These are phyloP conservation scores for Fusarium floridanum DNA, from an alignment of 2,329 filamentous ascomycete species.

Conservation along the genomic window DNA sequence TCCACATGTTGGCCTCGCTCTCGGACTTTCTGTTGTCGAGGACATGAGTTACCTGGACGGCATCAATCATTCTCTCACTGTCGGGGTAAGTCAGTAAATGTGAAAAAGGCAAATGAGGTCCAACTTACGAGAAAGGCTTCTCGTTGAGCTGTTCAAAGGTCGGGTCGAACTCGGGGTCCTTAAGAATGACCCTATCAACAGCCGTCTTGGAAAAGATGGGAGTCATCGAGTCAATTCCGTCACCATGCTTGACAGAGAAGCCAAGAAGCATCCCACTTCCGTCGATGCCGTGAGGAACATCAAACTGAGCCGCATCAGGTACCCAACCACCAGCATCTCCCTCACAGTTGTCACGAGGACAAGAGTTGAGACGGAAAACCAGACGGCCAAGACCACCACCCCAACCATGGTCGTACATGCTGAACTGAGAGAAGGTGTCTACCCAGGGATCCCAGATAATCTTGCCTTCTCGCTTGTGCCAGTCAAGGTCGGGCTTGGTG, in stretches of 20 bases:
- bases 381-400: background rate
- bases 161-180: background rate
- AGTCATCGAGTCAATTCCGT: constrained; percentile 1
- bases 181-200: background rate
- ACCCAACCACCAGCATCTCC: background rate
- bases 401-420: background rate
- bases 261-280: constrained; percentile 2
- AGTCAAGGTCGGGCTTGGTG: background rate
- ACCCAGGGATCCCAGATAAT: constrained; percentile 5
- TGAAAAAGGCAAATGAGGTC: too few species aligned
- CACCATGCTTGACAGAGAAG: background rate
- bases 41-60: background rate
- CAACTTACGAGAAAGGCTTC: background rate
- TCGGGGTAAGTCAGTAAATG: background rate
- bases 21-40: background rate
- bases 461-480: background rate
- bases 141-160: constrained; percentile 5
- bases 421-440: constrained; percentile 1
- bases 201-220: constrained; percentile 11
- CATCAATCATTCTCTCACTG: background rate
- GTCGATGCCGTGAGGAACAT: background rate
- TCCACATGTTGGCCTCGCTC: background rate
- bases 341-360: background rate
- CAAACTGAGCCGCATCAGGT: background rate
- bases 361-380: background rate